These are phyloP conservation scores for Xylaria cubensis DNA, from an alignment of 495 filamentous ascomycete species.

Conservation along the genomic window DNA sequence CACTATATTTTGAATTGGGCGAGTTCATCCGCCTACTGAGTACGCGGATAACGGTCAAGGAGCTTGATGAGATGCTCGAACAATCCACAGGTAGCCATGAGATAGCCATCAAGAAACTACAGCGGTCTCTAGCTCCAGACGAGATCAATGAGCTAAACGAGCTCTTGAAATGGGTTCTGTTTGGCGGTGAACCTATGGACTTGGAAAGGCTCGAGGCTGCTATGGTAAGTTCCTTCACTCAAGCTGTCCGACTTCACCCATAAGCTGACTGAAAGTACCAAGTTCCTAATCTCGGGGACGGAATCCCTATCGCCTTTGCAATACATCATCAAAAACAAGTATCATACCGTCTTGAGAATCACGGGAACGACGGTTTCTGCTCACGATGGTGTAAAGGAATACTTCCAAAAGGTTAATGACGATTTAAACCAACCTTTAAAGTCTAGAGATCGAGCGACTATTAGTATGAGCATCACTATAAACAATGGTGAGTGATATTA, in stretches of 20 bases:
- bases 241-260: background rate
- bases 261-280: background rate
- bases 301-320: slow-evolving; percentile 26
- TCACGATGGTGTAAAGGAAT: slow-evolving; percentile 19
- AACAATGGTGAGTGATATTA: slow-evolving; percentile 5
- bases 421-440: background rate
- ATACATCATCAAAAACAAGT: slow-evolving; percentile 29
- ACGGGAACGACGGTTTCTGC: slow-evolving; percentile 11
- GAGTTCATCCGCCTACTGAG: slow-evolving; percentile 28
- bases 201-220: slow-evolving; percentile 26
- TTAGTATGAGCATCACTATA: slow-evolving; percentile 33
- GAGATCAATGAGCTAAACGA: slow-evolving; percentile 30
- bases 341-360: slow-evolving; percentile 26
- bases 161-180: slow-evolving; percentile 30
- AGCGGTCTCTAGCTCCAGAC: slow-evolving; percentile 25
- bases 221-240: slow-evolving; percentile 20
- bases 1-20: slow-evolving; percentile 25
- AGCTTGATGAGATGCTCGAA: slow-evolving; percentile 28
- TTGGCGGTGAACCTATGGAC: slow-evolving; percentile 10
- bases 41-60: slow-evolving; percentile 21
- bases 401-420: slow-evolving; percentile 7
- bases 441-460: slow-evolving; percentile 24
- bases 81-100: slow-evolving; percentile 28
- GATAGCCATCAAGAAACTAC: slow-evolving; percentile 29
- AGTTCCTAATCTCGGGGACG: slow-evolving; percentile 29